A percentile compares a stretch with the other conserved stretches of the same genome.
Conservation (phyloP, 169 alveolate genomes). For the Plasmodium falciparum region DNA sequence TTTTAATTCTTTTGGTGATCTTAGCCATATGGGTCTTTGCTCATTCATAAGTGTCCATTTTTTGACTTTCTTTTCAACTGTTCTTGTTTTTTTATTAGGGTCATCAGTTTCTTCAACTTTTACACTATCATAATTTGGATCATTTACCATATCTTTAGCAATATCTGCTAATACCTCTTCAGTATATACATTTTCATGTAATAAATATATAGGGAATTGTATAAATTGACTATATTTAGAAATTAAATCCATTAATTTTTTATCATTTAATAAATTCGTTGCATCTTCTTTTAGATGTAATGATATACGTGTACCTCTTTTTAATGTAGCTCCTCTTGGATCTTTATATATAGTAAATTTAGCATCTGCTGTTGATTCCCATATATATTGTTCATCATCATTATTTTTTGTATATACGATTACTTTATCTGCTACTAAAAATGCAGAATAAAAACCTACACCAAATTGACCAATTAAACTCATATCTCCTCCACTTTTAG, state of each 20-base stretch:
- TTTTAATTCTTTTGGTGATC: constrained; percentile 96
- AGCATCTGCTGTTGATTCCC: constrained; percentile 98
- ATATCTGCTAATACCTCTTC: constrained; percentile 89
- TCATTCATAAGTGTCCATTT: constrained; percentile 93
- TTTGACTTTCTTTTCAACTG: constrained; percentile 90
- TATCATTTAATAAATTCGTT: constrained; percentile 95
- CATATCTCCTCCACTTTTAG: constrained; percentile 95
- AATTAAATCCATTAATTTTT: constrained; percentile 93
- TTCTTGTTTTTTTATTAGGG: constrained; percentile 89
- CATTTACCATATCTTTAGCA: constrained; percentile 87
- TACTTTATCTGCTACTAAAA: constrained; percentile 99
- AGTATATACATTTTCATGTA: constrained; percentile 87
- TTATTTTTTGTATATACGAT: constrained; percentile 95
- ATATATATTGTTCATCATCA: constrained; percentile 96
- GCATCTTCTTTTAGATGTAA: constrained; percentile 99
- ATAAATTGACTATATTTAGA: constrained; percentile 97
- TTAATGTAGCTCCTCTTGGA: constrained; percentile 97
- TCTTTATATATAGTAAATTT: constrained; percentile 95
- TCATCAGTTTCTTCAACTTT: constrained; percentile 83
- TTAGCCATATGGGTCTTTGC: constrained; percentile 98
- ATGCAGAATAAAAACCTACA: constrained; percentile 99
- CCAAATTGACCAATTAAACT: constrained; percentile 99
- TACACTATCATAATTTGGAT: constrained; percentile 81
- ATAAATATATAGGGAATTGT: constrained; percentile 97
- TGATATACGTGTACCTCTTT: constrained; percentile 98